Evolutionary conservation across 2,329 filamentous ascomycete genomes (phyloP), one percentile per base, ranked within the genome.

Genomic region (Colletotrichum coccodes): DNA sequence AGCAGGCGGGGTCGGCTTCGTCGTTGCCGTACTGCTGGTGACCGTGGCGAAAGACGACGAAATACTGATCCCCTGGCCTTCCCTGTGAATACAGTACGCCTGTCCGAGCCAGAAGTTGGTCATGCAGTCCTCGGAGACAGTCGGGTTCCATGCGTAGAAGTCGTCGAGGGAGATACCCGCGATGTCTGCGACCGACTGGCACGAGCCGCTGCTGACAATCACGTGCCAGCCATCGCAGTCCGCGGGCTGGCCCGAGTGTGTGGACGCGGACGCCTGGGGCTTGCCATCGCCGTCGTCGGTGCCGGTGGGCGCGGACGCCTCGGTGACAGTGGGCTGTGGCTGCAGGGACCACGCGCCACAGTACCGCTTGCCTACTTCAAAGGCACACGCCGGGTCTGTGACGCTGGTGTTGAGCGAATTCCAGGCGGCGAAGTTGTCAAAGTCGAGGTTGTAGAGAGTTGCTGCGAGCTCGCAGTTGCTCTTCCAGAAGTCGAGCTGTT

Each of bases 81-180:
- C 23, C 28, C 18, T 47, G 42, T 47, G 42, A 11, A 71, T 47
- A 50, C 76, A 78, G 66, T 78, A 79, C 3, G 73, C 64, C 9
- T 77, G 53, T 4, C 52, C 62, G 7, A 66, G 21, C 72, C 72
- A 74, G 58, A 77, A 76, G 70, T 76, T 76, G 18, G 44, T 64
- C 12, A 28, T 26, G 28, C 73, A 74, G 64, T 74, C 70, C 9
- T 36, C 47, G 14, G 64, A 69, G 58, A 74, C 58, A 28, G 71
- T 72, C 3, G 72, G 73, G 62, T 75, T 71, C 71, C 69, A 72
- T 9, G 38, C 63, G 53, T 60, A 54, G 62, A 72, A 73, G 38
- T 61, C 36, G 1, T 34, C 66, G 7, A 52, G 57, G 6, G 71
- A 57, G 30, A 73, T 73, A n/a, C 54, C 64, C 42, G 40, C 56